Conservation (phyloP, 805 yeast genomes). For the Cyberlindnera americana region DNA sequence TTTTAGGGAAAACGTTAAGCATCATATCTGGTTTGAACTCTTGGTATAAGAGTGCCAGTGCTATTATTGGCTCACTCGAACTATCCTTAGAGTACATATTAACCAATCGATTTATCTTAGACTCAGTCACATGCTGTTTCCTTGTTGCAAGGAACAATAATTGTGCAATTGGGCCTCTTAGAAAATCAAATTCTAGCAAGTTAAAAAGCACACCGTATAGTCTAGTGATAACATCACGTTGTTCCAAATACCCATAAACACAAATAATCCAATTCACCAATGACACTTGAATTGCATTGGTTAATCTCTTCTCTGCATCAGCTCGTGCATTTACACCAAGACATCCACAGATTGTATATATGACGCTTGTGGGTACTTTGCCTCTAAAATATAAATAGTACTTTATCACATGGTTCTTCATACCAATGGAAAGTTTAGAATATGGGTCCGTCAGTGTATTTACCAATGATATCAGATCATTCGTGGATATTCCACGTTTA, state of each 20-base stretch:
- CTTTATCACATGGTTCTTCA: conserved; percentile 22
- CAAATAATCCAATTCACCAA: conserved; percentile 35
- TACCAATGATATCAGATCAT: conserved; percentile 12
- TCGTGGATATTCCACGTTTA: conserved; percentile 9
- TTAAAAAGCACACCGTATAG: conserved; percentile 32
- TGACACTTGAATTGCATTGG: conserved; percentile 26
- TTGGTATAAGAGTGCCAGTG: conserved; percentile 23
- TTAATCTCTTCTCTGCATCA: conserved; percentile 19
- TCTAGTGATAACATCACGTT: conserved; percentile 14
- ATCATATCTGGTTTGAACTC: conserved; percentile 25
- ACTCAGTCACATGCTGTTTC: conserved; percentile 28
- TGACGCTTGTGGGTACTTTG: conserved; percentile 23
- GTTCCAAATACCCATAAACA: conserved; percentile 26
- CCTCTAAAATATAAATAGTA: conserved; percentile 30
- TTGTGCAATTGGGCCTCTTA: conserved; percentile 33
- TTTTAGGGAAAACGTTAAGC: conserved; percentile 25
- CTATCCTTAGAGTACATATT: conserved; percentile 22
- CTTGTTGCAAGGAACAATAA: conserved; percentile 32
- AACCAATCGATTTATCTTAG: conserved; percentile 28
- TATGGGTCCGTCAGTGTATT: conserved; percentile 8
- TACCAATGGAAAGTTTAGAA: neutral
- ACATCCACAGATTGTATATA: conserved; percentile 28
- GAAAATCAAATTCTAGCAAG: conserved; percentile 33
- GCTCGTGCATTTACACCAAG: conserved; percentile 29
- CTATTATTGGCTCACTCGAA: conserved; percentile 21